Evolutionary conservation across 1,284 basidiomycete genomes (phyloP).

Genomic region (Cystobasidium slooffiae): DNA sequence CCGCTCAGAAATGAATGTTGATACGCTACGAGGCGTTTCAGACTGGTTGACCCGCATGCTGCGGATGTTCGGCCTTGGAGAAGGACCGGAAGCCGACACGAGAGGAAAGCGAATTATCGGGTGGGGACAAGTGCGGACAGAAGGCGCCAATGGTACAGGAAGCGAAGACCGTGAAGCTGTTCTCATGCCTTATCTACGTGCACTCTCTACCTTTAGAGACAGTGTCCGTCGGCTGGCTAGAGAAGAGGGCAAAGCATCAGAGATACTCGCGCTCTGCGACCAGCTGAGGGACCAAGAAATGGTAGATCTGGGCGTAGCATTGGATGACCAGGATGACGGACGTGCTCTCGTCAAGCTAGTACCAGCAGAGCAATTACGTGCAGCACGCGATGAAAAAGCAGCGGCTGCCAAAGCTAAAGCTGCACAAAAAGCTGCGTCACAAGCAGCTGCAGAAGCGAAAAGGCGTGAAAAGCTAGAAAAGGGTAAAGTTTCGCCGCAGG

Average conservation of each 20-base stretch:
- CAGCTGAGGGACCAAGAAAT: constrained; percentile 86
- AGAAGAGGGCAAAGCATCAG: constrained; percentile 63
- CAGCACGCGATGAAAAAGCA: constrained; percentile 87
- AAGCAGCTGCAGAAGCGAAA: constrained; percentile 74
- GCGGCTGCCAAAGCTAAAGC: constrained; percentile 60
- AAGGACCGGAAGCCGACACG: constrained; percentile 61
- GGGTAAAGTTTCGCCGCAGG: constrained; percentile 73
- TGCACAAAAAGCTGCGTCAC: constrained; percentile 75
- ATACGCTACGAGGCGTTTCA: constrained; percentile 73
- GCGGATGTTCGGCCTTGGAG: constrained; percentile 91
- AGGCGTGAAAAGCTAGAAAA: constrained; percentile 78
- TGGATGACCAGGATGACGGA: constrained; percentile 99
- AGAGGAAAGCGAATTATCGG: constrained; percentile 57
- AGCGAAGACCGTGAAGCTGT: constrained; percentile 72
- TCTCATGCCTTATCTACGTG: constrained; percentile 85
- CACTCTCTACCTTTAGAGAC: constrained; percentile 89
- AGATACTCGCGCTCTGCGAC: constrained; percentile 83
- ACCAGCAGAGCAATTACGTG: constrained; percentile 77
- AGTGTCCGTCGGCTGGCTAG: constrained; percentile 83
- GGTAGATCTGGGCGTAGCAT: constrained; percentile 87
- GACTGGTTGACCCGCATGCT: constrained; percentile 89
- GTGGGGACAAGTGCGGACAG: constrained; percentile 59
- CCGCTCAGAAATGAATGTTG: constrained; percentile 64
- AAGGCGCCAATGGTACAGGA: constrained; percentile 45
- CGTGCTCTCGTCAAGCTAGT: constrained; percentile 92